Evolutionary conservation across 1,284 basidiomycete genomes (phyloP), one percentile per base, ranked within the genome.

Genomic region (Sporisorium iseilematis-ciliati): DNA sequence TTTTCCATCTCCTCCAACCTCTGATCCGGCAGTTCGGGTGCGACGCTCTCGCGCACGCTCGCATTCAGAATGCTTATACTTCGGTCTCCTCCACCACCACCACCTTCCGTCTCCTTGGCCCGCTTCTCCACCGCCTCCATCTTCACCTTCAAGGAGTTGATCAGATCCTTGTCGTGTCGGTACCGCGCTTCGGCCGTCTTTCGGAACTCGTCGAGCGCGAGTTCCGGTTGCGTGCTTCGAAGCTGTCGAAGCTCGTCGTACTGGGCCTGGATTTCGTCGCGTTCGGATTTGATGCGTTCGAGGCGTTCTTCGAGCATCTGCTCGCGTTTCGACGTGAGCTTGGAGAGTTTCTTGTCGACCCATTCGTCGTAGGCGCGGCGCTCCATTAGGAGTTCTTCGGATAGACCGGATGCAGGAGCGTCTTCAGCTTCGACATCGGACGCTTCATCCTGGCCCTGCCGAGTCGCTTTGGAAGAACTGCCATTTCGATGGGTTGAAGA

Each of bases 181-280:
- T 75, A 79, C 23, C 77, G 69, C 31, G 75, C 68, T 40, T 82
- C 81, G 18, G 77, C 78, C 11, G 65, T 69, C 49, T 73, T 72
- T 42, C 77, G 78, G 62, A 74, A 75, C 40, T 81, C 80, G 10
- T 72, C 73, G 26, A 84, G 58, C 21, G 63, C 66, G 49, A 71
- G 61, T 63, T 84, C 82, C 16, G 79, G 62, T 38, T 66, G 67
- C 0, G 81, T 82, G 14, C 66, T 31, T 3, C 82, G 68, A 11
- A 83, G 60, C 23, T 77, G 73, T n/a, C 77, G 66, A n/a, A 84
- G 67, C 42, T 78, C 65, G 56, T 84, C 82, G 59, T 82, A 79
- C 60, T 84, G 80, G 3, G 65, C 53, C 61, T 82, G 81, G n/a
- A 82, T 65, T 7, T 78, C 78, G 45, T 82, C 81, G 23, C 75